Evolutionary conservation across 169 alveolate species (phyloP).

Genomic region (Plasmodium vivax): DNA sequence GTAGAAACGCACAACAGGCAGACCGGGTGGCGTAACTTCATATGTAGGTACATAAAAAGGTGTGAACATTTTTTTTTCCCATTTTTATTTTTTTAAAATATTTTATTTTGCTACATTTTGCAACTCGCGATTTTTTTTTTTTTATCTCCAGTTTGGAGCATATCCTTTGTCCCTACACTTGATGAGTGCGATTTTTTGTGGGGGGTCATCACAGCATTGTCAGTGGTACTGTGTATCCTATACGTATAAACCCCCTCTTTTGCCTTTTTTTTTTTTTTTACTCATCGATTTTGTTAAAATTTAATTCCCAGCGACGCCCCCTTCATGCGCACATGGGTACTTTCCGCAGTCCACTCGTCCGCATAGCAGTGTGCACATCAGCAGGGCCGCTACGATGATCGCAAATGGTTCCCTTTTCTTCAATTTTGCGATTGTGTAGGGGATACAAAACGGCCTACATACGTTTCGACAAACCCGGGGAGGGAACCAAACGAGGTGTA

Average conservation of each 20-base stretch:
- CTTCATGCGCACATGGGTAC: not conserved
- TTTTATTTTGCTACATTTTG: not conserved
- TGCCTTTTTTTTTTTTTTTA: not conserved
- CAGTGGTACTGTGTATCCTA: not conserved
- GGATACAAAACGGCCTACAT: not conserved
- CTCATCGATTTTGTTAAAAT: not conserved
- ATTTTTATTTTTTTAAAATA: not conserved
- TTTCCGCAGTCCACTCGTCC: not conserved
- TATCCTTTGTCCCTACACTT: not conserved
- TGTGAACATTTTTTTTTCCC: not conserved
- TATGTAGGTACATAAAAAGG: not conserved
- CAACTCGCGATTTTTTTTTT: not conserved
- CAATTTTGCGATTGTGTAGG: not conserved
- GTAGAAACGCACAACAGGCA: not conserved
- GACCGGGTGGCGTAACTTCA: not conserved
- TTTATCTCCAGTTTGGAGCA: not conserved
- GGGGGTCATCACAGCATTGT: not conserved
- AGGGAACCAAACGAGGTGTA: not conserved
- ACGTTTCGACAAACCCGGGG: not conserved
- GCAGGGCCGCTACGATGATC: not conserved
- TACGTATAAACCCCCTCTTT: not conserved
- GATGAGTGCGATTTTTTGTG: not conserved
- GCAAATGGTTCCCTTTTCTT: not conserved
- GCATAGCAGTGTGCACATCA: not conserved
- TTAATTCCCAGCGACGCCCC: not conserved